Base-by-base conservation (phyloP, 2,329 filamentous ascomycete genomes). In the Fusarium pseudonygamai region DNA sequence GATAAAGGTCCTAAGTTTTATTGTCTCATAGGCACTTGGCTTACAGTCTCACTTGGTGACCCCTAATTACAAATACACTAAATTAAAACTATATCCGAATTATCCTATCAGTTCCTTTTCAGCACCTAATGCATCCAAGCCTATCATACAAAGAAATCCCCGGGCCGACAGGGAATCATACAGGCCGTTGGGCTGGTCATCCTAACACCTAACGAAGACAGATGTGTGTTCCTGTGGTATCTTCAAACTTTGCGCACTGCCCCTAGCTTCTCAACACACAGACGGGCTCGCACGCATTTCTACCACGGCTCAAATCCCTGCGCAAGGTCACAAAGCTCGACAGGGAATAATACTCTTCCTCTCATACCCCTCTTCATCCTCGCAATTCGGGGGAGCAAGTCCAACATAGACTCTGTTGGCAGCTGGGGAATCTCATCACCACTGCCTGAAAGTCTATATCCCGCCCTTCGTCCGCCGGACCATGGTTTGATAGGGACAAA, bases 121-220 rank as follows among this genome's bases (percentile, higher is more conserved):
- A 8, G 12, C 14, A 16, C 45, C 20, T 2, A 22, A 30, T 30
- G 14, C 20, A 30, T 47, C 45, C 45, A 30, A 10, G 22, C 26
- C 20, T 30, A 30, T 30, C 26, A 30, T 47, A 47, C 45, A 30
- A 47, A 22, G 9, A 13, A 55, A 32, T 22, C 28, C 15, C 15
- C 8, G 22, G 45, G 20, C 10, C 20, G 40, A 13, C 15, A 12
- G 22, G 36, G 37, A 55, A 34, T 47, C n/a, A 10, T 57, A 46
- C 55, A 20, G 9, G 6, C n/a, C 7, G 9, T 84, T 87, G 26
- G 89, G 89, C 79, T 89, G 85, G 49, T 90, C 90, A 74, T 93
- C 91, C 83, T 88, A 91, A 30, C 89, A 85, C 28, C 91, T 91
- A 55, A 74, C 88, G 87, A 84, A 93, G 59, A 93, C 82, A 2